A percentile compares a stretch with the other conserved stretches of the same genome.
Conservation (phyloP, 148 eudicot genomes). For the Chenopodium berlandieri region DNA sequence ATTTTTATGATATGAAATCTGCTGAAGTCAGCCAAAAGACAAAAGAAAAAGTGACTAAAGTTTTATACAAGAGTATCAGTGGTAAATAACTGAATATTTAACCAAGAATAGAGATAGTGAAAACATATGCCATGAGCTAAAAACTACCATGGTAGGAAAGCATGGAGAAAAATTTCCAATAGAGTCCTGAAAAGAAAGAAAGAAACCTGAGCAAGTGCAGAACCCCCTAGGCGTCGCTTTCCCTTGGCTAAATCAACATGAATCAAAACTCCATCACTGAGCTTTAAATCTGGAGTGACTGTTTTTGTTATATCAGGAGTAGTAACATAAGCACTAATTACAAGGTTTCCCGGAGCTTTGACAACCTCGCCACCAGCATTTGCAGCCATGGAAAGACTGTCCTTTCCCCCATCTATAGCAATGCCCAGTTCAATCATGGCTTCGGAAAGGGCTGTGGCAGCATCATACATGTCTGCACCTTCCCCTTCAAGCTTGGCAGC, state of each 20-base stretch:
- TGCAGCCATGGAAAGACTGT: constrained; percentile 95
- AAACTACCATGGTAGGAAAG: background rate
- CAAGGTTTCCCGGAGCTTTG: constrained; percentile 92
- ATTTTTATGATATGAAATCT: background rate
- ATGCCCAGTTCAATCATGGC: constrained; percentile 87
- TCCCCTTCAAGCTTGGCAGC: constrained; percentile 95
- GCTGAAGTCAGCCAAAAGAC: too few relatives aligned
- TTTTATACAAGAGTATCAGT: background rate
- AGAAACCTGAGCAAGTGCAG: constrained; percentile 77
- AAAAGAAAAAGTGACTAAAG: too few relatives aligned
- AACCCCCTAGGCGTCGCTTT: constrained; percentile 79
- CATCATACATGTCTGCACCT: constrained; percentile 95
- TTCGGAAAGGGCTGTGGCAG: constrained; percentile 73
- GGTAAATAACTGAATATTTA: background rate
- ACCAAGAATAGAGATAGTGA: background rate
- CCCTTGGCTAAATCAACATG: constrained; percentile 85
- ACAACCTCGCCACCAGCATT: constrained; percentile 78
- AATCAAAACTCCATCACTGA: constrained; percentile 64
- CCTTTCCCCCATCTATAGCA: constrained; percentile 94
- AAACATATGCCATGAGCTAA: background rate
- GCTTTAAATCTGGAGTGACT: constrained; percentile 91
- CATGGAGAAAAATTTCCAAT: background rate
- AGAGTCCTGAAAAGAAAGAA: background rate
- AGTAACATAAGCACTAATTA: constrained; percentile 81
- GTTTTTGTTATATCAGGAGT: constrained; percentile 89